Conservation (phyloP, 495 filamentous ascomycete genomes). For the Pseudevernia furfuracea region DNA sequence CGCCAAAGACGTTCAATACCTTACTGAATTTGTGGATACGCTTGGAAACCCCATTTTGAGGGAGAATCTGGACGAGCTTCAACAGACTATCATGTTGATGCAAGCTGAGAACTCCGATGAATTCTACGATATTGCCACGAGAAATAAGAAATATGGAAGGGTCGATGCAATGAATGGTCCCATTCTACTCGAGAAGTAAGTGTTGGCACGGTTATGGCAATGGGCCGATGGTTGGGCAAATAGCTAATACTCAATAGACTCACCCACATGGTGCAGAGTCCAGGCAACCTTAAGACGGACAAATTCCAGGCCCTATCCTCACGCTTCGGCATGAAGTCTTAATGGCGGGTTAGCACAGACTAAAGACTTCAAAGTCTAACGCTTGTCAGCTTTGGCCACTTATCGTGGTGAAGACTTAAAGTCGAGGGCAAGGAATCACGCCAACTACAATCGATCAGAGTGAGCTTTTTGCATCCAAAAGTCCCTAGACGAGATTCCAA, state of each 20-base stretch:
- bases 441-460: not conserved
- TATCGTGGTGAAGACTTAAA: not conserved
- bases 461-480: not conserved
- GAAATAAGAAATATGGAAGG: slow-evolving; percentile 86
- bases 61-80: slow-evolving; percentile 82
- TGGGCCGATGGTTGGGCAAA: not conserved
- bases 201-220: slow-evolving; percentile 36
- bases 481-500: not conserved
- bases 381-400: not conserved
- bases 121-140: slow-evolving; percentile 79
- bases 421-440: not conserved
- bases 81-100: slow-evolving; percentile 84
- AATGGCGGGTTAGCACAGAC: slow-evolving; percentile 6
- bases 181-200: slow-evolving; percentile 78
- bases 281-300: slow-evolving; percentile 42
- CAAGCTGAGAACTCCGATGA: slow-evolving; percentile 83
- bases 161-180: slow-evolving; percentile 88
- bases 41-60: slow-evolving; percentile 73
- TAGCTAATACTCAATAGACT: slow-evolving; percentile 48
- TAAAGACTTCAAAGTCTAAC: slow-evolving; percentile 10
- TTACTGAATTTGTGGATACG: slow-evolving; percentile 75
- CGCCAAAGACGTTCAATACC: slow-evolving; percentile 71
- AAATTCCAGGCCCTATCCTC: slow-evolving; percentile 62
- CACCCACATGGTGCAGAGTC: slow-evolving; percentile 53
- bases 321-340: slow-evolving; percentile 61